These are phyloP conservation scores for Suhomyces faveliae DNA, from an alignment of 805 yeast genomes.

Conservation along the genomic window DNA sequence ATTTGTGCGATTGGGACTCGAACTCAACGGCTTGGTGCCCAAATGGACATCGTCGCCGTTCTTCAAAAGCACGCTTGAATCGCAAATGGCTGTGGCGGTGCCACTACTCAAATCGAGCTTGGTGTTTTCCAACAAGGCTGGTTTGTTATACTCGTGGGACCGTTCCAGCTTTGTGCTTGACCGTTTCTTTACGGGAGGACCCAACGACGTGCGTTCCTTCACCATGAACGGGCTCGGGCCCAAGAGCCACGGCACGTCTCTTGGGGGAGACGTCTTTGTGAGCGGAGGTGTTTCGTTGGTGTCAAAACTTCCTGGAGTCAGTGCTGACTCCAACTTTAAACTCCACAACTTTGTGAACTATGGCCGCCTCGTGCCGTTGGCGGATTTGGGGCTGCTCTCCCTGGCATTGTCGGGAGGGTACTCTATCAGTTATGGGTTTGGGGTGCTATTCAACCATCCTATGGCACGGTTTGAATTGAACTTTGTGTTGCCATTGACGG, in stretches of 20 bases:
- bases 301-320: slow-evolving; percentile 41
- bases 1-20: slow-evolving; percentile 35
- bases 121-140: slow-evolving; percentile 33
- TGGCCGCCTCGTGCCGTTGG: slow-evolving; percentile 39
- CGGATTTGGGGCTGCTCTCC: slow-evolving; percentile 5
- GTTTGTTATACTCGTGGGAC: slow-evolving; percentile 26
- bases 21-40: slow-evolving; percentile 29
- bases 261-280: slow-evolving; percentile 53
- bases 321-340: slow-evolving; percentile 46
- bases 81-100: slow-evolving; percentile 30
- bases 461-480: slow-evolving; percentile 58
- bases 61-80: slow-evolving; percentile 42
- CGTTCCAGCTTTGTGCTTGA: slow-evolving; percentile 42
- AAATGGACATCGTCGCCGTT: slow-evolving; percentile 28
- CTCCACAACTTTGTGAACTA: slow-evolving; percentile 48
- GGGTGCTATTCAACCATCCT: slow-evolving; percentile 54
- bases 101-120: slow-evolving; percentile 19
- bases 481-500: slow-evolving; percentile 49
- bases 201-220: slow-evolving; percentile 57
- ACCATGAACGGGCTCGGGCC: slow-evolving; percentile 55
- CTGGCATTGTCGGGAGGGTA: slow-evolving; percentile 15
- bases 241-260: slow-evolving; percentile 45
- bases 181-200: slow-evolving; percentile 57
- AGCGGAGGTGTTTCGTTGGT: slow-evolving; percentile 47
- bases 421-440: slow-evolving; percentile 46